A percentile compares a stretch with the other conserved stretches of the same genome.
phyloP scores from a whole-genome alignment of 306 rosid species.

The Notholithocarpus densiflorus region DNA sequence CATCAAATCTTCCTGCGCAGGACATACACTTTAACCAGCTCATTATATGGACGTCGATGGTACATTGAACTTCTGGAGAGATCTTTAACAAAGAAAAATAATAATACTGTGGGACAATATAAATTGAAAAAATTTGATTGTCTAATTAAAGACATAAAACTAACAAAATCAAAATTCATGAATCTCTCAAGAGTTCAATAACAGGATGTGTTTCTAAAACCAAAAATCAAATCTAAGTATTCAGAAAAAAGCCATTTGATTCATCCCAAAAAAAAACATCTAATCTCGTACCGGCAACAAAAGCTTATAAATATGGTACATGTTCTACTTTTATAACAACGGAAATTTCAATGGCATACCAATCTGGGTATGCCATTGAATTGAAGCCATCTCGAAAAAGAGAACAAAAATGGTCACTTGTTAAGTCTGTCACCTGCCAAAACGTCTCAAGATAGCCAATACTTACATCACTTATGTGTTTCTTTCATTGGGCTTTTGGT shows the following conservation, averaged over 20 bases:
- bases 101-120: not conserved
- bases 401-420: constrained; percentile 9
- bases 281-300: not conserved
- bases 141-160: not conserved
- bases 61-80: too few relatives aligned
- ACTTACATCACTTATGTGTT: constrained; percentile 19
- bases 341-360: constrained; percentile 8
- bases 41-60: too few relatives aligned
- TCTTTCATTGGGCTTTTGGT: constrained; percentile 60
- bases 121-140: not conserved
- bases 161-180: not conserved
- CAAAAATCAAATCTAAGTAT: not conserved
- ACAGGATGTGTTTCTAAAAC: not conserved
- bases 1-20: too few relatives aligned
- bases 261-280: not conserved
- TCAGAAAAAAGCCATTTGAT: not conserved
- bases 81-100: not conserved
- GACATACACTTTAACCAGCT: too few relatives aligned
- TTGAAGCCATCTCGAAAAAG: constrained; percentile 32
- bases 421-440: constrained; percentile 22
- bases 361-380: constrained; percentile 15
- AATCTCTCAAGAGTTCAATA: not conserved
- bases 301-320: constrained; percentile 40
- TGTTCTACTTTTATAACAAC: constrained; percentile 32
- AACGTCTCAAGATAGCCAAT: constrained; percentile 27